phyloP scores from a whole-genome alignment of 208 protist species.

The Porcisia deanei region DNA sequence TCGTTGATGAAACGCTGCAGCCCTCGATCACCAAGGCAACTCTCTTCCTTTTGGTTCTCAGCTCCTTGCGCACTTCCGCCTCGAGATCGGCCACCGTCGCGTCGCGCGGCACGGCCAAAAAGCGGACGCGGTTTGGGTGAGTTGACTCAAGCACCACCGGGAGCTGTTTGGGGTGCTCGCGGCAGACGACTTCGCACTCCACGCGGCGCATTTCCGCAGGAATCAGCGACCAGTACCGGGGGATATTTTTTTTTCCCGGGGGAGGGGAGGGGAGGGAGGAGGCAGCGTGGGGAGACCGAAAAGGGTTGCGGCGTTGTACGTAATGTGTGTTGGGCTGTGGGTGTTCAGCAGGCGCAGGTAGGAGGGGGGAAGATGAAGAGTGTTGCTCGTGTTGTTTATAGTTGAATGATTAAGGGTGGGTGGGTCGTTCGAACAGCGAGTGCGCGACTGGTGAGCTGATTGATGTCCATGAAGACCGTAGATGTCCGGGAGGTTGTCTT shows the following conservation, averaged over 20 bases:
- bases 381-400: neutral
- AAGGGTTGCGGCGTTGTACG: neutral
- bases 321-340: neutral
- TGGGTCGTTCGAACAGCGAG: neutral
- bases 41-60: neutral
- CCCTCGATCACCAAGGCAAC: constrained; percentile 14
- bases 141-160: constrained; percentile 20
- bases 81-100: constrained; percentile 15
- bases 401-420: neutral
- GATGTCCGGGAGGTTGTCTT: neutral
- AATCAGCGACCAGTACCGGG: constrained; percentile 10
- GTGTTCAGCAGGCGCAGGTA: neutral
- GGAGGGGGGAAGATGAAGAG: neutral
- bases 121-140: constrained; percentile 12
- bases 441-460: neutral
- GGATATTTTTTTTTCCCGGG: constrained; percentile 2
- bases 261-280: no score
- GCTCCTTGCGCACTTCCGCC: constrained; percentile 5
- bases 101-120: constrained; percentile 4
- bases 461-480: neutral
- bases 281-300: no score
- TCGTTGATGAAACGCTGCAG: constrained; percentile 13
- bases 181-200: constrained; percentile 22
- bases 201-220: constrained; percentile 3
- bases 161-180: constrained; percentile 20